phyloP scores from a whole-genome alignment of 257 asterid species.

The Nicotiana benthamiana region DNA sequence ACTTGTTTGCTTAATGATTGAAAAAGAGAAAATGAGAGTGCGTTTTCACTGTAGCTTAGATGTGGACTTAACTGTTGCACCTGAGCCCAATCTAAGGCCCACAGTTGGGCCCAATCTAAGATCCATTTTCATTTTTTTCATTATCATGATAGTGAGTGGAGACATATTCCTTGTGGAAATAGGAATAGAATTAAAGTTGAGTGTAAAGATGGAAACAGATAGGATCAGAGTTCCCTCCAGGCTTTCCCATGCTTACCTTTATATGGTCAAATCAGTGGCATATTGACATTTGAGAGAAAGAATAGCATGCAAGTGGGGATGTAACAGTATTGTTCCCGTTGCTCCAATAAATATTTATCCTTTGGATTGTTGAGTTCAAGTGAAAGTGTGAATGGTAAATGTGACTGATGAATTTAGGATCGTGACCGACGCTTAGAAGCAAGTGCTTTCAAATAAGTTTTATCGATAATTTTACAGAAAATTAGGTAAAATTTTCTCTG shows the following conservation, averaged over 20 bases:
- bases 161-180: neutral
- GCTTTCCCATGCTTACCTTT: neutral
- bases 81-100: neutral
- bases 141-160: too few species aligned
- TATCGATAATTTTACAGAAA: too few species aligned
- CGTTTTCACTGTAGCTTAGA: neutral
- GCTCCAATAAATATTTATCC: too few species aligned
- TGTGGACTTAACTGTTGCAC: neutral
- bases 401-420: too few species aligned
- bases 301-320: neutral
- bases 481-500: too few species aligned
- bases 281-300: neutral
- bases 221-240: neutral
- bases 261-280: neutral
- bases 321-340: too few species aligned
- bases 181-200: neutral
- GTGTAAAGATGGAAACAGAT: neutral
- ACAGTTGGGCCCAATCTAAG: neutral
- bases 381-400: too few species aligned
- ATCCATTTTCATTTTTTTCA: neutral
- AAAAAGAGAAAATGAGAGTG: neutral
- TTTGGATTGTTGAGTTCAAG: too few species aligned
- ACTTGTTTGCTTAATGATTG: slow-evolving; percentile 3
- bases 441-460: too few species aligned
- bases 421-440: too few species aligned